Percentiles rank a stretch among this genome's conserved stretches.
Evolutionary conservation across 106 monocot genomes (phyloP).

Genomic region (Vanilla planifolia): DNA sequence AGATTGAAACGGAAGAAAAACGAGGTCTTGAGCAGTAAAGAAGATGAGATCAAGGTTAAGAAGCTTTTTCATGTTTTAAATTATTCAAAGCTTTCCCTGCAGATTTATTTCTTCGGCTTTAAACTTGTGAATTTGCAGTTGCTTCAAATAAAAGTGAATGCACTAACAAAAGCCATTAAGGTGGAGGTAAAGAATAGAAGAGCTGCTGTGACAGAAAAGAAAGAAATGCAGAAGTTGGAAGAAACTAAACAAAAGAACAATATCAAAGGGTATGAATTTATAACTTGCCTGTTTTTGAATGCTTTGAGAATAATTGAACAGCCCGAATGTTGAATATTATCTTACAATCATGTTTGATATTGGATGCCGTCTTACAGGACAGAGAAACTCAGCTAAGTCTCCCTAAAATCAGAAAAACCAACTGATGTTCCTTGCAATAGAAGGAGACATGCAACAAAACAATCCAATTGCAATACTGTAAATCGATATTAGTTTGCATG

Average conservation of each 20-base stretch:
- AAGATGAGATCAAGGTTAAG: conserved; percentile 42
- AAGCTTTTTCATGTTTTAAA: not conserved
- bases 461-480: too few species aligned
- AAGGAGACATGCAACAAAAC: too few species aligned
- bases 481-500: too few species aligned
- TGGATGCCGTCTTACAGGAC: too few species aligned
- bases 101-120: not conserved
- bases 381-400: too few species aligned
- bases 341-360: too few species aligned
- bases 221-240: conserved; percentile 9
- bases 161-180: conserved; percentile 25
- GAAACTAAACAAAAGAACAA: conserved; percentile 17
- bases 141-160: conserved; percentile 26
- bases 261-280: too few species aligned
- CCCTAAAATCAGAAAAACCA: too few species aligned
- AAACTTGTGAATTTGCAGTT: conserved; percentile 15
- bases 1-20: conserved; percentile 33
- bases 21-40: conserved; percentile 18
- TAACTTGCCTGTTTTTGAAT: too few species aligned
- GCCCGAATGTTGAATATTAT: too few species aligned
- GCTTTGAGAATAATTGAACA: too few species aligned
- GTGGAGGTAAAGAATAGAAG: conserved; percentile 30
- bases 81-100: not conserved
- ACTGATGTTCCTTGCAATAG: too few species aligned
- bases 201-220: conserved; percentile 28